phyloP scores from a whole-genome alignment of 805 yeast species.

The Sugiyamaella americana region DNA sequence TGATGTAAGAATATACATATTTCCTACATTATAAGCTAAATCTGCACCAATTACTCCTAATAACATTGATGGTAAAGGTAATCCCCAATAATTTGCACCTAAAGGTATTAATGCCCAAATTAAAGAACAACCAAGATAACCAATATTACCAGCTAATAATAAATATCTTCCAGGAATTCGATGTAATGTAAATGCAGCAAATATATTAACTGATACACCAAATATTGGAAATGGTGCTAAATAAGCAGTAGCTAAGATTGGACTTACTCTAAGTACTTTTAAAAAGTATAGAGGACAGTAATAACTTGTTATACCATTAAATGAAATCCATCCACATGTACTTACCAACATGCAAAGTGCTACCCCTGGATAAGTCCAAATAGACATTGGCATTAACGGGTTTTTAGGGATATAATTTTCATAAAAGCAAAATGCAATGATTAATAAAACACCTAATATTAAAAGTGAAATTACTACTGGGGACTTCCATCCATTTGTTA shows the following conservation, averaged over 20 bases:
- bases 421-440: conserved; percentile 34
- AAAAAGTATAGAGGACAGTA: conserved; percentile 42
- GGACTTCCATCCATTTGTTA: conserved; percentile 42
- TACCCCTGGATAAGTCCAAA: conserved; percentile 39
- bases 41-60: conserved; percentile 44
- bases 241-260: conserved; percentile 41
- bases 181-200: conserved; percentile 45
- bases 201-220: conserved; percentile 39
- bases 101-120: conserved; percentile 40
- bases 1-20: conserved; percentile 38
- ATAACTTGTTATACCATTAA: conserved; percentile 37
- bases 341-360: conserved; percentile 36
- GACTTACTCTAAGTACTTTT: conserved; percentile 33
- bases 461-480: conserved; percentile 42
- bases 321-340: conserved; percentile 39
- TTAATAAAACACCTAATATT: conserved; percentile 35
- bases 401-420: conserved; percentile 36
- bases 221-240: conserved; percentile 40
- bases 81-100: conserved; percentile 37
- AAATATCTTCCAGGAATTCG: conserved; percentile 38
- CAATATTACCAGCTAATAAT: conserved; percentile 33
- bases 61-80: conserved; percentile 41
- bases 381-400: conserved; percentile 46
- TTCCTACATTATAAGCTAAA: conserved; percentile 41
- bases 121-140: conserved; percentile 35